These are phyloP conservation scores for Copromyces sp. DNA, from an alignment of 495 filamentous ascomycete species.

Conservation along the genomic window DNA sequence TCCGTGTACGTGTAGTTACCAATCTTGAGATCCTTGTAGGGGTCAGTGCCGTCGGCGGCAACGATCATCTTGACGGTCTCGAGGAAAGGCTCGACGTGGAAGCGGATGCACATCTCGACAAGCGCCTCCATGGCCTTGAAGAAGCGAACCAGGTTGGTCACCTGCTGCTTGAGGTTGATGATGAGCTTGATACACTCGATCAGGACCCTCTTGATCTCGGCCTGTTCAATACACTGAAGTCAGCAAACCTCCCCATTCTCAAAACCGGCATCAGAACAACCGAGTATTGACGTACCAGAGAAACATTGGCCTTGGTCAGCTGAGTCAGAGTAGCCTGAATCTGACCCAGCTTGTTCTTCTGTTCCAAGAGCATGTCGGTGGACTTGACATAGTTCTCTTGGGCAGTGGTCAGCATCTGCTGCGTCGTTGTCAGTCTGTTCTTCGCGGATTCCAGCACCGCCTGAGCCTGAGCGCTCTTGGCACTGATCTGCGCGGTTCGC, in stretches of 20 bases:
- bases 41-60: constrained; percentile 2
- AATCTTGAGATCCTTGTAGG: neutral
- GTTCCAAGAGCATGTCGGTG: constrained; percentile 1
- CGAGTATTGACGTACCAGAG: neutral
- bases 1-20: neutral
- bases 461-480: neutral
- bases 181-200: constrained; percentile 4
- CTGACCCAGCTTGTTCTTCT: neutral
- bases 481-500: neutral
- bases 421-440: constrained; percentile 1
- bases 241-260: neutral
- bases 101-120: neutral
- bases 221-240: neutral
- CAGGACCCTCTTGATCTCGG: constrained; percentile 2
- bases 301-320: neutral
- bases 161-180: constrained; percentile 1
- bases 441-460: neutral
- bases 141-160: constrained; percentile 3
- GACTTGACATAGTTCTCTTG: constrained; percentile 2
- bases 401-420: constrained; percentile 1
- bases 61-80: neutral
- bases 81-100: constrained; percentile 2
- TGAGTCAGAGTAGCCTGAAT: neutral
- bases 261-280: neutral
- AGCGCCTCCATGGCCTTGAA: constrained; percentile 2